Conservation (phyloP, 2,329 filamentous ascomycete genomes). For the Lasiodiplodia sp. region DNA sequence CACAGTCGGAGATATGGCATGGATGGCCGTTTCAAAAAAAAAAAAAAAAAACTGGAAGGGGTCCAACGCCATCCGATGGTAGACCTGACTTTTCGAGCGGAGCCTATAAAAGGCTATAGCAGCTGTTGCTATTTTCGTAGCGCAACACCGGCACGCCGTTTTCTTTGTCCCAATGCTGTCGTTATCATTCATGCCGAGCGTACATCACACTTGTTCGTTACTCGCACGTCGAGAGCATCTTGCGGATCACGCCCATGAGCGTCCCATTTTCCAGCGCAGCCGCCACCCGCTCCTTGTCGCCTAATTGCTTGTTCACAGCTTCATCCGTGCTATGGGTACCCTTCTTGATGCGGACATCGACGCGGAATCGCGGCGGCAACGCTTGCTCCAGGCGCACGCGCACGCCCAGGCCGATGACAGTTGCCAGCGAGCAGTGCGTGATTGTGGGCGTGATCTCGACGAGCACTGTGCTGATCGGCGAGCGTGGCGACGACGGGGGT, state of each 20-base stretch:
- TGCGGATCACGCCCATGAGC: slow-evolving; percentile 84
- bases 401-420: slow-evolving; percentile 93
- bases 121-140: slow-evolving; percentile 25
- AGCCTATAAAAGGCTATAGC: slow-evolving; percentile 22
- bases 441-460: slow-evolving; percentile 96
- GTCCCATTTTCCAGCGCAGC: slow-evolving; percentile 94
- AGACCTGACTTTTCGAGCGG: slow-evolving; percentile 13
- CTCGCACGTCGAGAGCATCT: slow-evolving; percentile 89
- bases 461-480: slow-evolving; percentile 75
- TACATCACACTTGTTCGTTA: slow-evolving; percentile 45
- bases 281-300: slow-evolving; percentile 94
- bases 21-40: neutral
- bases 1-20: neutral
- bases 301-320: slow-evolving; percentile 95
- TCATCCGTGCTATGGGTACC: slow-evolving; percentile 95
- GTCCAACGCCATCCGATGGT: neutral
- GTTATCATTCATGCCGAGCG: slow-evolving; percentile 7
- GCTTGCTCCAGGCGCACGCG: slow-evolving; percentile 90
- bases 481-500: slow-evolving; percentile 67
- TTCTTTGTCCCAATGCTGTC: neutral
- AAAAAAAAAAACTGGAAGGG: neutral
- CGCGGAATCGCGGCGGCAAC: slow-evolving; percentile 86
- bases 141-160: slow-evolving; percentile 1
- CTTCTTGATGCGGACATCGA: slow-evolving; percentile 94
- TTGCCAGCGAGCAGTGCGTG: slow-evolving; percentile 94